phyloP scores from a whole-genome alignment of 306 rosid genomes.

The Quercus ilex region DNA sequence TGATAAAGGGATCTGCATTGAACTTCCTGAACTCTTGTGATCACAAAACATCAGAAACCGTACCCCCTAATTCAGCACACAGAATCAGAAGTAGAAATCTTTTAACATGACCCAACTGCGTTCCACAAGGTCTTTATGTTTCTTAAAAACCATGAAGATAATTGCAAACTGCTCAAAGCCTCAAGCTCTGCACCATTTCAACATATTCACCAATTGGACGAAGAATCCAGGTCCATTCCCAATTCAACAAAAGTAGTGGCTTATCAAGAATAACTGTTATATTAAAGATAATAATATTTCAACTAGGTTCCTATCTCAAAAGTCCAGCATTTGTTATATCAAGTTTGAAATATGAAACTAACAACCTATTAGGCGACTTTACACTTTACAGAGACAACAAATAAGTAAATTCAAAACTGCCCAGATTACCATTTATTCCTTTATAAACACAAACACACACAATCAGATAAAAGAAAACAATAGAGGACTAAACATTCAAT shows the following conservation, averaged over 20 bases:
- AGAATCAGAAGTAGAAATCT: not conserved
- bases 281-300: not conserved
- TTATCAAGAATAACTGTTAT: not conserved
- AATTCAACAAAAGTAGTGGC: not conserved
- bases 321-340: not conserved
- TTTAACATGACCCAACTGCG: not conserved
- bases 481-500: not conserved
- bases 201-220: not conserved
- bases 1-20: not conserved
- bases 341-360: not conserved
- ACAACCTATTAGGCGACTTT: not conserved
- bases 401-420: not conserved
- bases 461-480: not conserved
- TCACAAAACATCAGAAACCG: not conserved
- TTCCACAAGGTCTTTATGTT: not conserved
- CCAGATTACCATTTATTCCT: not conserved
- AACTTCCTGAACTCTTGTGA: slow-evolving; percentile 19
- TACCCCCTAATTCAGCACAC: slow-evolving; percentile 1
- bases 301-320: not conserved
- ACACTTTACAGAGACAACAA: not conserved
- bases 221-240: not conserved
- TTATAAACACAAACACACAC: not conserved
- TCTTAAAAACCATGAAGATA: not conserved
- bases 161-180: not conserved
- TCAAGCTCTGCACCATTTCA: not conserved